These are phyloP conservation scores for Phaeophleospora eucalypticola DNA, from an alignment of 2,329 filamentous ascomycete genomes.

Conservation along the genomic window DNA sequence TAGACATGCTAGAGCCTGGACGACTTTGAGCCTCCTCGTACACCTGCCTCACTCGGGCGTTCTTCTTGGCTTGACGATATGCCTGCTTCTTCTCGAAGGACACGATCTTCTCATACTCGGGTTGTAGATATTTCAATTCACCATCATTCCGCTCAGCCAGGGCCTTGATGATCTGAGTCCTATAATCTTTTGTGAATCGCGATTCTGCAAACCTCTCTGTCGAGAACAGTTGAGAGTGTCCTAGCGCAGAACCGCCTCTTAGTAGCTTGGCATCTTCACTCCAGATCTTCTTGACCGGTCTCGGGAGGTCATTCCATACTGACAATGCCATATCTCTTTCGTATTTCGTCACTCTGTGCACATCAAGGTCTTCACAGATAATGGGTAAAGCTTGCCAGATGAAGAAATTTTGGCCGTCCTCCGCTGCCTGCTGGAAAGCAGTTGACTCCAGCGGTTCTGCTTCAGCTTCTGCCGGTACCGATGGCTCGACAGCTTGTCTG, in stretches of 20 bases:
- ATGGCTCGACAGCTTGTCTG: neutral
- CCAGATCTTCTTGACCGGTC: slow-evolving; percentile 1
- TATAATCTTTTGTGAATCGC: slow-evolving; percentile 4
- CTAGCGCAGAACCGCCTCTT: neutral
- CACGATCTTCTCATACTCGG: slow-evolving; percentile 2
- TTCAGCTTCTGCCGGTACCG: neutral
- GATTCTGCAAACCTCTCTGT: slow-evolving; percentile 2
- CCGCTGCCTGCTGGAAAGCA: neutral
- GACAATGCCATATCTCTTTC: neutral
- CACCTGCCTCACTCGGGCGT: neutral
- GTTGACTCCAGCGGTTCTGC: neutral
- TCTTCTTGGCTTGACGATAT: neutral
- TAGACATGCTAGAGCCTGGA: neutral
- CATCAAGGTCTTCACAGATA: slow-evolving; percentile 3
- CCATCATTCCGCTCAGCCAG: slow-evolving; percentile 1
- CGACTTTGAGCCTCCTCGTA: neutral
- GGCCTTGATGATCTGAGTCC: slow-evolving; percentile 3
- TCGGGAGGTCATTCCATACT: neutral
- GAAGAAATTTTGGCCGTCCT: slow-evolving; percentile 3
- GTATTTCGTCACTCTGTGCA: neutral
- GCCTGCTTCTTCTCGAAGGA: neutral
- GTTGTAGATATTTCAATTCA: slow-evolving; percentile 4
- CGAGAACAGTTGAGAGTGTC: neutral
- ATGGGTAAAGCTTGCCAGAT: slow-evolving; percentile 2
- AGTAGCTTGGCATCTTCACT: slow-evolving; percentile 3